Evolutionary conservation across 2,329 filamentous ascomycete species (phyloP), one percentile per base, ranked within the genome.

Genomic region (Beauveria scarabaeidicola): DNA sequence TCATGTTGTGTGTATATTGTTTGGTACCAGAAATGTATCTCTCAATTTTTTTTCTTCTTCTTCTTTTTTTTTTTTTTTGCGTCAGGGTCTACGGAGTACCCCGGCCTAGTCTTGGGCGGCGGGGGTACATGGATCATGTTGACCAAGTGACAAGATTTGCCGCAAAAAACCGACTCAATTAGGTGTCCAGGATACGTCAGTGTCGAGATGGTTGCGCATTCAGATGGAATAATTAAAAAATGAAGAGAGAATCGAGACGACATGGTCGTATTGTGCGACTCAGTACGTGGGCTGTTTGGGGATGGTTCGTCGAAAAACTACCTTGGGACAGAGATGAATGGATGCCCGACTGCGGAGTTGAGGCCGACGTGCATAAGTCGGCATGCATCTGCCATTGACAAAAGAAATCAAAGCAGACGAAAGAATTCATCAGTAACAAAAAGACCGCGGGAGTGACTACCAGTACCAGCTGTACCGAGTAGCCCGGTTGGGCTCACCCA

Each of bases 311-410:
- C 40, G 41, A 46, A n/a, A 9, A 15, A 17, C 6, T 50, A 36
- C 32, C 32, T 36, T 36, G 15, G 47, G 13, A 32, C 41, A 17
- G 5, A 41, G 15, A 43, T 50, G 43, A 19, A 54, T 60, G 36
- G 58, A 44, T 55, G 58, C 58, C 58, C 58, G 58, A 60, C 52
- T 55, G 58, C 58, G 58, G 52, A 60, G 58, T 21, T 54, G 36
- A 51, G 51, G 43, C 43, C 58, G 51, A 55, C 51, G 46, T 60
- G 58, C 58, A 60, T 60, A 43, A 53, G 29, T 40, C 23, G 50
- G 17, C 41, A 19, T 58, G 21, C 23, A 23, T 47, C 44, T n/a
- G 40, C 36, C 52, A 55, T 40, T 23, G 21, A 32, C 25, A 23
- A 25, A 36, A 23, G 36, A 15, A 36, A 21, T 17, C 7, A 52